Conservation (phyloP, 495 filamentous ascomycete species). For the Jackrogersella minutella region DNA sequence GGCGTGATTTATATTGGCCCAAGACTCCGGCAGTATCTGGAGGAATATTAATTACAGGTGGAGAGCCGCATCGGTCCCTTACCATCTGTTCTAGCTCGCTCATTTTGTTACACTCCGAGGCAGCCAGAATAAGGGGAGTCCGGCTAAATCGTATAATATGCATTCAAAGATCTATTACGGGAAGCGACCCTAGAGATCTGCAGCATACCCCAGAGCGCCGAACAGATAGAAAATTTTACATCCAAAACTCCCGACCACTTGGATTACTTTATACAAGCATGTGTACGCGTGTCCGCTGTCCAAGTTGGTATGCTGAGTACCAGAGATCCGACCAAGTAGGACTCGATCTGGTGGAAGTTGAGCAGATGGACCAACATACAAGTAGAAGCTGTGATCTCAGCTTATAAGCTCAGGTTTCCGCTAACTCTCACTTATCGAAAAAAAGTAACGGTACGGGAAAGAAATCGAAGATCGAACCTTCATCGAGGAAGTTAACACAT, state of each 20-base stretch:
- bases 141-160: slow-evolving; percentile 36
- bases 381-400: not conserved
- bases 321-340: slow-evolving; percentile 2
- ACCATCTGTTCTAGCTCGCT: slow-evolving; percentile 27
- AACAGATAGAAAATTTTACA: slow-evolving; percentile 12
- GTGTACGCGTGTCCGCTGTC: slow-evolving; percentile 26
- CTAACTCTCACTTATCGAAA: not conserved
- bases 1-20: slow-evolving; percentile 29
- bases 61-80: slow-evolving; percentile 29
- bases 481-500: not conserved
- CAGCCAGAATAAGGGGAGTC: slow-evolving; percentile 31
- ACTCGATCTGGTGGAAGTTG: not conserved
- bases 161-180: slow-evolving; percentile 5
- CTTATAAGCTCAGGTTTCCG: not conserved
- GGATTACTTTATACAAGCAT: slow-evolving; percentile 2
- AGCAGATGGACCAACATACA: slow-evolving; percentile 3
- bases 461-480: no score
- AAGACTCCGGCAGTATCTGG: slow-evolving; percentile 23
- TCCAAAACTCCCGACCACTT: slow-evolving; percentile 24
- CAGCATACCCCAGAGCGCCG: slow-evolving; percentile 15
- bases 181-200: slow-evolving; percentile 32
- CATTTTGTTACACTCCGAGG: slow-evolving; percentile 29
- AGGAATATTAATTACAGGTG: slow-evolving; percentile 14
- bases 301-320: slow-evolving; percentile 8
- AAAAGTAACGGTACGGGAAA: not conserved